phyloP scores from a whole-genome alignment of 1,284 basidiomycete genomes.

The Trichosporon asahii region DNA sequence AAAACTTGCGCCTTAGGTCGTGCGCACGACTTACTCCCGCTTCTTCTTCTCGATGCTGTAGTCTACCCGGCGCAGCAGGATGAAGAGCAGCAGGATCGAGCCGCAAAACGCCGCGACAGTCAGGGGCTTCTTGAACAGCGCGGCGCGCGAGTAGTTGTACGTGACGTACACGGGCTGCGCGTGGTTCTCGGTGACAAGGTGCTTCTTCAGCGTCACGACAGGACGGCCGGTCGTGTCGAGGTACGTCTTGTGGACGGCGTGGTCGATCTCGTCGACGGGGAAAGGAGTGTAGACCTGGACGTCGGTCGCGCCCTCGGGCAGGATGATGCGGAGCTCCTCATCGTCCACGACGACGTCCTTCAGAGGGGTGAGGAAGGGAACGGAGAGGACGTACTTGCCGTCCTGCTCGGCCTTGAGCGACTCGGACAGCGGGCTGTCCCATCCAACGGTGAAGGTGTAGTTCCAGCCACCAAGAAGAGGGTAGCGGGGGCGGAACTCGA shows the following conservation, averaged over 20 bases:
- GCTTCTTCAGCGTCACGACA: conserved; percentile 68
- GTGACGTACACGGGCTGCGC: conserved; percentile 57
- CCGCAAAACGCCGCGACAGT: conserved; percentile 51
- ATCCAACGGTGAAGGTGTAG: conserved; percentile 90
- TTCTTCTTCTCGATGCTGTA: conserved; percentile 38
- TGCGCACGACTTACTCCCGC: background rate
- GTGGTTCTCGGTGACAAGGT: conserved; percentile 73
- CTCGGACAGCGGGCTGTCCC: conserved; percentile 77
- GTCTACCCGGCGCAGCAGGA: conserved; percentile 47
- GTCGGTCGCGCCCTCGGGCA: conserved; percentile 92
- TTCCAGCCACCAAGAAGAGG: conserved; percentile 97
- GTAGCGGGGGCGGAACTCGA: conserved; percentile 86
- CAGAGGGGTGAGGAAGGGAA: conserved; percentile 82
- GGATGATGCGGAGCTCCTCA: conserved; percentile 72
- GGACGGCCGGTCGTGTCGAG: conserved; percentile 91
- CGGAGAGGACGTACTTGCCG: conserved; percentile 58
- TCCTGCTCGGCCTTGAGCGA: conserved; percentile 54
- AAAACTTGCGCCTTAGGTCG: background rate
- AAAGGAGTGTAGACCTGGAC: conserved; percentile 75
- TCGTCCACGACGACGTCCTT: conserved; percentile 76
- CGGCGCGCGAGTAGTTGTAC: conserved; percentile 71
- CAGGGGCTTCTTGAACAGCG: conserved; percentile 78
- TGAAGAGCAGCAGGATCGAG: conserved; percentile 43
- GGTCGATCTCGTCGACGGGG: conserved; percentile 61
- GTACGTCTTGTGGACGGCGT: conserved; percentile 74